A percentile compares a stretch with the other conserved stretches of the same genome.
phyloP scores from a whole-genome alignment of 352 stramenopile genomes.

The Phytophthora crassamura region DNA sequence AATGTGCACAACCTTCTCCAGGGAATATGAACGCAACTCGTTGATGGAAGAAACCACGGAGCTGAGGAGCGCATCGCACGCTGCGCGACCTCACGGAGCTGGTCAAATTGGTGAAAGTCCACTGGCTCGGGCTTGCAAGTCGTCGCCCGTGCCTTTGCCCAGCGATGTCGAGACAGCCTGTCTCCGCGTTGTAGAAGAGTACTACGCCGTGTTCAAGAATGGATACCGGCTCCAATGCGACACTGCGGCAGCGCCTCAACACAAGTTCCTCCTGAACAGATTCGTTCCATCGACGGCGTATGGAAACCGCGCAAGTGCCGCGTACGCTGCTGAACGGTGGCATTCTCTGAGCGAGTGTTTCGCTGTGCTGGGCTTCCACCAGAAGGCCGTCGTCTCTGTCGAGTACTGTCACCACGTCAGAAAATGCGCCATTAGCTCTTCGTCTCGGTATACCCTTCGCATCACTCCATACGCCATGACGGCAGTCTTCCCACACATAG shows the following conservation, averaged over 20 bases:
- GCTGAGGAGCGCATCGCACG: too few relatives aligned
- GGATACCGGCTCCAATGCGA: background rate
- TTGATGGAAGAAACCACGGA: too few relatives aligned
- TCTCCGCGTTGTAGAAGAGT: background rate
- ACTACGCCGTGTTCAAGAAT: constrained; percentile 7
- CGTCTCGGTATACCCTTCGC: background rate
- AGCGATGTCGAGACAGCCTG: background rate
- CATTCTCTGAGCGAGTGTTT: constrained; percentile 6
- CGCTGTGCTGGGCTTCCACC: constrained; percentile 4
- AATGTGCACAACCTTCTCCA: too few relatives aligned
- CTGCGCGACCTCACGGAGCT: too few relatives aligned
- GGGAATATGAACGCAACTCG: too few relatives aligned
- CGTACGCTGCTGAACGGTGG: background rate
- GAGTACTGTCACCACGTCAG: background rate
- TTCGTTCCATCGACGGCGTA: background rate
- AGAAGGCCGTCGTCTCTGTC: background rate
- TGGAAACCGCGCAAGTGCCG: background rate
- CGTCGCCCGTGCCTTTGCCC: background rate
- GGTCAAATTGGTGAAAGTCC: too few relatives aligned
- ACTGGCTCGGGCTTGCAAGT: too few relatives aligned
- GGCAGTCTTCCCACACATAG: background rate
- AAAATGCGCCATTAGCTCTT: background rate
- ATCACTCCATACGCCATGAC: background rate
- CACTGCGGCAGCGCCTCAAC: background rate
- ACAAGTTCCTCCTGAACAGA: background rate